Evolutionary conservation across 352 stramenopile species (phyloP), one percentile per base, ranked within the genome.

Genomic region (Pilasporangium apinafurcum): DNA sequence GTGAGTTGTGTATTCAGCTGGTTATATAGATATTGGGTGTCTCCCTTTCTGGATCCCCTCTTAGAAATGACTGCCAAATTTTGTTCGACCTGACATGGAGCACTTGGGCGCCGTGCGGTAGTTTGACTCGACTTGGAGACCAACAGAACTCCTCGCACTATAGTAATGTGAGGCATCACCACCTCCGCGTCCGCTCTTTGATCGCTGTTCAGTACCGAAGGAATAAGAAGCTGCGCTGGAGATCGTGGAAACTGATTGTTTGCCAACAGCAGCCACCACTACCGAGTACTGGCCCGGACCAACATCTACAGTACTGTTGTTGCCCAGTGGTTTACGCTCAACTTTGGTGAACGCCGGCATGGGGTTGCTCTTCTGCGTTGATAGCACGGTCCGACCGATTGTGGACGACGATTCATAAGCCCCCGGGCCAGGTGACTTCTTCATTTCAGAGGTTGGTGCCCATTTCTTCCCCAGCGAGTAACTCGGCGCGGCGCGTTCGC

Each of bases 381-480:
- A 89, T 34, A 86, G 38, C 29, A 89, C 70, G 4, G 69, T 83
- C 24, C 65, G 65, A 26, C 74, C 75, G 33, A 89, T 80, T 9
- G 65, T 86, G 20, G 68, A 48, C 17, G 53, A 44, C 5, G 77
- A 39, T 43, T 89, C 73, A 41, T 86, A 89, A 7, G 73, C 64
- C 2, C 77, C 73, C 9, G 73, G 73, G 0, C 77, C 73, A 0
- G 77, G 77, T 10, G 61, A 62, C 48, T 81, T 86, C 49, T 78
- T 80, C 37, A 58, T 41, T 4, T 61, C 68, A 8, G 47, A 37
- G 18, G 60, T 41, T 3, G 30, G 49, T 24, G 66, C 58, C 77
- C 77, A 90, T 38, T 83, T 86, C 48, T 87, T 90, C 18, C 77
- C 77, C 14, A 90, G 62, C 12, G 77, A 86, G 40, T 83, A 90